phyloP scores from a whole-genome alignment of 2,329 filamentous ascomycete genomes.

The Cladosporium sp. region DNA sequence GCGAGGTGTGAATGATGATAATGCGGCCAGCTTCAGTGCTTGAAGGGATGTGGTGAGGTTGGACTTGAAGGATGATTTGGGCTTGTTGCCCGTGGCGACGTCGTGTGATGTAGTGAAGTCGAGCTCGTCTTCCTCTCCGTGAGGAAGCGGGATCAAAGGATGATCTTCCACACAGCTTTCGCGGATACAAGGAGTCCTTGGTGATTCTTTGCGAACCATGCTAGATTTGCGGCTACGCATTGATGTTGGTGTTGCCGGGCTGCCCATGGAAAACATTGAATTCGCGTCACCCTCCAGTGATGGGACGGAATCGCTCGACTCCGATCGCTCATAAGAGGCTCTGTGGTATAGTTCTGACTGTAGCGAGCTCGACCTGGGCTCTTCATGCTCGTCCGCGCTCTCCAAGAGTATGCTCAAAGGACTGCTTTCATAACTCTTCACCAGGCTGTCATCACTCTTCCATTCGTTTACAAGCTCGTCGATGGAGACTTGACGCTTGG shows the following conservation, averaged over 20 bases:
- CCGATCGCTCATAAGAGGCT: slow-evolving; percentile 41
- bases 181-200: slow-evolving; percentile 49
- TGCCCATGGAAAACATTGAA: slow-evolving; percentile 45
- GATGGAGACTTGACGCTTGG: slow-evolving; percentile 51
- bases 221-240: slow-evolving; percentile 37
- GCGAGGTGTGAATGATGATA: slow-evolving; percentile 52
- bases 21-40: slow-evolving; percentile 60
- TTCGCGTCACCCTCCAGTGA: slow-evolving; percentile 53
- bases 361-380: slow-evolving; percentile 29
- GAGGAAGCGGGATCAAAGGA: slow-evolving; percentile 51
- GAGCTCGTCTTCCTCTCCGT: slow-evolving; percentile 35
- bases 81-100: slow-evolving; percentile 40
- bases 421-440: slow-evolving; percentile 33
- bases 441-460: slow-evolving; percentile 47
- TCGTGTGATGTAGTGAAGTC: slow-evolving; percentile 33
- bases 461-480: slow-evolving; percentile 58
- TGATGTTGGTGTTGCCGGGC: slow-evolving; percentile 44
- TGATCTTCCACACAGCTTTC: slow-evolving; percentile 60
- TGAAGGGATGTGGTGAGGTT: slow-evolving; percentile 64
- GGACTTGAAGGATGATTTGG: slow-evolving; percentile 58
- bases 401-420: slow-evolving; percentile 57
- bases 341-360: slow-evolving; percentile 10
- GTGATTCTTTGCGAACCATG: slow-evolving; percentile 46
- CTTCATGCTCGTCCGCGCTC: slow-evolving; percentile 49
- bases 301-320: slow-evolving; percentile 60